A percentile compares a stretch with the other conserved stretches of the same genome.
These are phyloP conservation scores for Rosellinia necatrix DNA, from an alignment of 2,329 filamentous ascomycete genomes.

Conservation along the genomic window DNA sequence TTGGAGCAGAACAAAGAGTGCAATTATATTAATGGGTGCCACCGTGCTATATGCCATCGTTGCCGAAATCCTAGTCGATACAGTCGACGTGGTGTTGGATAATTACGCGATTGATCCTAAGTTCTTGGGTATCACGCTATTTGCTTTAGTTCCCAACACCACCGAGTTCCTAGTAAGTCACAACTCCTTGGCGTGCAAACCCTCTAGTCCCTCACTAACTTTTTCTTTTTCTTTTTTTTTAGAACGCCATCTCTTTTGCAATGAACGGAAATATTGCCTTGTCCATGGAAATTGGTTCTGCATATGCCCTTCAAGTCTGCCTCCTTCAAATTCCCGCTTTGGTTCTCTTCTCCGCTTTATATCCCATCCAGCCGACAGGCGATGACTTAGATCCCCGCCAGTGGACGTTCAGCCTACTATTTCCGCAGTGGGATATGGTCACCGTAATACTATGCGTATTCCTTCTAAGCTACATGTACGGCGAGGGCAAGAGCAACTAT, in stretches of 20 bases:
- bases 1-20: slow-evolving; percentile 91
- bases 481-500: slow-evolving; percentile 99
- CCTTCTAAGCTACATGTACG: slow-evolving; percentile 94
- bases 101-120: slow-evolving; percentile 94
- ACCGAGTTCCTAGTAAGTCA: slow-evolving; percentile 87
- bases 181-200: neutral
- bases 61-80: slow-evolving; percentile 95
- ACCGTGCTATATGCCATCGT: slow-evolving; percentile 95
- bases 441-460: slow-evolving; percentile 96
- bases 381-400: slow-evolving; percentile 50
- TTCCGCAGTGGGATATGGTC: slow-evolving; percentile 99
- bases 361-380: slow-evolving; percentile 51
- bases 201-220: slow-evolving; percentile 18
- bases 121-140: slow-evolving; percentile 94
- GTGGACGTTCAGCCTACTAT: slow-evolving; percentile 84
- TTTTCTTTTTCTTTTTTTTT: neutral
- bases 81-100: slow-evolving; percentile 92
- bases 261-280: slow-evolving; percentile 99
- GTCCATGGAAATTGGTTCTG: slow-evolving; percentile 98
- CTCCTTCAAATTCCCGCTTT: slow-evolving; percentile 91
- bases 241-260: slow-evolving; percentile 98
- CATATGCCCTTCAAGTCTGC: slow-evolving; percentile 95
- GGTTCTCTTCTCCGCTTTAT: slow-evolving; percentile 86
- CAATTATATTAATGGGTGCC: slow-evolving; percentile 84
- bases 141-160: slow-evolving; percentile 95